Evolutionary conservation across 2,329 filamentous ascomycete genomes (phyloP).

Genomic region (Ceratocystis variospora): DNA sequence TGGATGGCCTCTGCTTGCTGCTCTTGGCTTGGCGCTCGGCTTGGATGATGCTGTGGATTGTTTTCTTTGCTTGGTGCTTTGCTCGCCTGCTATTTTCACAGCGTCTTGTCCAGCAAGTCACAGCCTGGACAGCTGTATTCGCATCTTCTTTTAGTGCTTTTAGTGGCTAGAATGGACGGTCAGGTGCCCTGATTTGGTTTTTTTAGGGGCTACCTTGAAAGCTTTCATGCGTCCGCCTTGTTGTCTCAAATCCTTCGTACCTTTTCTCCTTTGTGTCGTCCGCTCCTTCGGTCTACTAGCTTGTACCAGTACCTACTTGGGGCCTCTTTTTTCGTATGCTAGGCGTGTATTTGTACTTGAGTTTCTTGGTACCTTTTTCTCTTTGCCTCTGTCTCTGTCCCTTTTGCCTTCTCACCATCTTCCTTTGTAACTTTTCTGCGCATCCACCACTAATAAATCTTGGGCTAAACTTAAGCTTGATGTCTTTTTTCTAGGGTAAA

Average conservation of each 20-base stretch:
- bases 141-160: not conserved
- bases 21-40: not conserved
- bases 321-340: not conserved
- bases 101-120: not conserved
- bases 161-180: not conserved
- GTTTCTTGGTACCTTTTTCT: not conserved
- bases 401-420: not conserved
- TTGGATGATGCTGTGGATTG: not conserved
- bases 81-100: not conserved
- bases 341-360: not conserved
- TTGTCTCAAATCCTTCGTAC: not conserved
- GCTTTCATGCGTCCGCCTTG: not conserved
- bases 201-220: not conserved
- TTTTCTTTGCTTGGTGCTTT: not conserved
- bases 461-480: slow-evolving; percentile 8
- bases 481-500: slow-evolving; percentile 11
- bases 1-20: not conserved
- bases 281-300: not conserved
- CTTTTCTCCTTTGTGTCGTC: not conserved
- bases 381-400: not conserved
- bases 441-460: not conserved
- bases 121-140: not conserved
- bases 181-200: not conserved
- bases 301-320: not conserved
- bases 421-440: not conserved